phyloP scores from a whole-genome alignment of 768 basidiomycete species.

The Leccinum subtestaceum region DNA sequence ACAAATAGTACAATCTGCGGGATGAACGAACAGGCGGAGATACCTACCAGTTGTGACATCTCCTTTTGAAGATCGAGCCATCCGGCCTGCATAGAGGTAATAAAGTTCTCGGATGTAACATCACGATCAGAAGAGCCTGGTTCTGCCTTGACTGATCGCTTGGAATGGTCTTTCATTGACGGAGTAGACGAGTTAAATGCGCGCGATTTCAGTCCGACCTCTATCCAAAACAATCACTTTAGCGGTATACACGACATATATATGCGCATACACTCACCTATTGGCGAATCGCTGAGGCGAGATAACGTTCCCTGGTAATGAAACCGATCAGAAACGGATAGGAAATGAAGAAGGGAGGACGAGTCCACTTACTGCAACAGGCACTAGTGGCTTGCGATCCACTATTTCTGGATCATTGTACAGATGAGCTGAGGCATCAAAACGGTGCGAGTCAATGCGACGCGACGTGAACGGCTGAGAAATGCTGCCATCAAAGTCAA shows the following conservation, averaged over 20 bases:
- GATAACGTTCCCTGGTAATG: constrained; percentile 8
- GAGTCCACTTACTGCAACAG: constrained; percentile 7
- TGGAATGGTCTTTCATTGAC: constrained; percentile 9
- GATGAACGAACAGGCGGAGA: background rate
- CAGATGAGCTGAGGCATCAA: constrained; percentile 7
- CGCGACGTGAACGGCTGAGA: constrained; percentile 14
- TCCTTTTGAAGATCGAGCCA: constrained; percentile 12
- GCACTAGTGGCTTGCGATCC: constrained; percentile 4
- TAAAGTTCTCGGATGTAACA: background rate
- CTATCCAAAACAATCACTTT: constrained; percentile 3
- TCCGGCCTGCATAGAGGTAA: constrained; percentile 4
- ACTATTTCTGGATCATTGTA: constrained; percentile 1
- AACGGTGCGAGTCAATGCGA: constrained; percentile 10
- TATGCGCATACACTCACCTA: constrained; percentile 26
- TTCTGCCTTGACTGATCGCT: constrained; percentile 2
- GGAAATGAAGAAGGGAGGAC: background rate
- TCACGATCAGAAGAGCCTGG: constrained; percentile 1
- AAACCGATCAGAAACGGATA: background rate
- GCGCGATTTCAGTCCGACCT: constrained; percentile 6
- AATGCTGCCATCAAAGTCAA: constrained; percentile 5
- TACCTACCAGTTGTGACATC: constrained; percentile 10
- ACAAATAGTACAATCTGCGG: background rate
- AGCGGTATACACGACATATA: background rate
- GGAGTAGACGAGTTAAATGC: background rate
- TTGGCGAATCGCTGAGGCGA: constrained; percentile 9